Conservation (phyloP, 495 filamentous ascomycete genomes). For the Trichoderma virens region DNA sequence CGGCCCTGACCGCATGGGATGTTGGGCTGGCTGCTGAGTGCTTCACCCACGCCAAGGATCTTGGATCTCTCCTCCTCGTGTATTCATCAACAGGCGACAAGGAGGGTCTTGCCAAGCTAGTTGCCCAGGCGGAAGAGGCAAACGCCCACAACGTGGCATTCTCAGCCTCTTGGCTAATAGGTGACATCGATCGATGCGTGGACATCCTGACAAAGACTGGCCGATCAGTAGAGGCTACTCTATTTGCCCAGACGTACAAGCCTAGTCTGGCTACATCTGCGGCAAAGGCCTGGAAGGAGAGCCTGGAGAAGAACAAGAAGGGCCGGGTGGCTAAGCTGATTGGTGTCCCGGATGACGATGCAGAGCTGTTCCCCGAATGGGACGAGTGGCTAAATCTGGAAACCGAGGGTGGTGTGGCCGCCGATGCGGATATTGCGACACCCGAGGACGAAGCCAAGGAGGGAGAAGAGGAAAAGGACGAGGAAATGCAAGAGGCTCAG, state of each 20-base stretch:
- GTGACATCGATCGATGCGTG: slow-evolving; percentile 73
- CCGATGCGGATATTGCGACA: slow-evolving; percentile 43
- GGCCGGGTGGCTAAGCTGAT: slow-evolving; percentile 73
- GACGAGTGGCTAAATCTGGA: slow-evolving; percentile 80
- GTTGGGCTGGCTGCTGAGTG: slow-evolving; percentile 83
- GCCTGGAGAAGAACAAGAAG: slow-evolving; percentile 73
- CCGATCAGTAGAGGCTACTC: slow-evolving; percentile 72
- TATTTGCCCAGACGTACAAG: slow-evolving; percentile 92
- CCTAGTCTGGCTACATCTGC: slow-evolving; percentile 65
- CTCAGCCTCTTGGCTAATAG: slow-evolving; percentile 78
- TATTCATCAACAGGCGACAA: slow-evolving; percentile 73
- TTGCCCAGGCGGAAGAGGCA: slow-evolving; percentile 61
- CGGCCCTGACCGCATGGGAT: slow-evolving; percentile 81
- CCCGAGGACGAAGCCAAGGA: slow-evolving; percentile 20
- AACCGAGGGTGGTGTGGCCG: slow-evolving; percentile 48
- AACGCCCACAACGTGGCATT: slow-evolving; percentile 90
- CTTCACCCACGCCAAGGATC: slow-evolving; percentile 80
- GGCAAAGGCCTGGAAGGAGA: slow-evolving; percentile 70
- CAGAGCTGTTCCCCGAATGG: slow-evolving; percentile 93
- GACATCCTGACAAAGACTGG: slow-evolving; percentile 71
- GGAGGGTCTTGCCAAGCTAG: slow-evolving; percentile 63
- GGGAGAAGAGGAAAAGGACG: slow-evolving; percentile 12
- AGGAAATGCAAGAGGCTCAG: background rate
- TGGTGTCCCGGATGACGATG: slow-evolving; percentile 78
- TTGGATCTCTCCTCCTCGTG: slow-evolving; percentile 80